Evolutionary conservation across 108 stramenopile species (phyloP).

Genomic region (Skeletonema menzelii): DNA sequence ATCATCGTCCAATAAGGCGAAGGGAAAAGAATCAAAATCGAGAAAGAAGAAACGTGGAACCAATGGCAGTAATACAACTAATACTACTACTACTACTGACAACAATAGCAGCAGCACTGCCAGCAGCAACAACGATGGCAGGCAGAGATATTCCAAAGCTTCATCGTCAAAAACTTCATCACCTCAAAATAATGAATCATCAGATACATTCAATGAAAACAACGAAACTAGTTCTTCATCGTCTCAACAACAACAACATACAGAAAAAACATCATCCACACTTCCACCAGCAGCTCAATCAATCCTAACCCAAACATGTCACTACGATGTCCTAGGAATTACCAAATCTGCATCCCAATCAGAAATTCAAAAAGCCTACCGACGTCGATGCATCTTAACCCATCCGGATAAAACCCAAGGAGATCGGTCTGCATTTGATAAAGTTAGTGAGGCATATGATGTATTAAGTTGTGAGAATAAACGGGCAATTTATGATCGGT

Average conservation of each 20-base stretch:
- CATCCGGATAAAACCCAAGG: constrained; percentile 92
- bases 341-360: constrained; percentile 20
- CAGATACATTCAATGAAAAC: not conserved
- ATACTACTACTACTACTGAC: not conserved
- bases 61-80: not conserved
- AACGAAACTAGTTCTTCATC: not conserved
- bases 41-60: not conserved
- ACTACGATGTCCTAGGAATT: constrained; percentile 36
- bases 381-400: constrained; percentile 82
- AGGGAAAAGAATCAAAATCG: not conserved
- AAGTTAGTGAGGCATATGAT: constrained; percentile 93
- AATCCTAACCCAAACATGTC: constrained; percentile 27
- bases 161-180: not conserved
- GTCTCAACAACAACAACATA: not conserved
- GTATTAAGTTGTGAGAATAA: constrained; percentile 90
- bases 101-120: not conserved
- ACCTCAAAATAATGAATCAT: not conserved
- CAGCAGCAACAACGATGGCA: not conserved
- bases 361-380: constrained; percentile 89
- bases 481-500: constrained; percentile 90
- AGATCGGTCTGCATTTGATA: constrained; percentile 86
- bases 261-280: constrained; percentile 8
- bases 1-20: not conserved
- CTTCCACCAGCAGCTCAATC: constrained; percentile 24
- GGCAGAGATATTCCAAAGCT: not conserved